These are phyloP conservation scores for Thelephora terrestris DNA, from an alignment of 1,284 basidiomycete species.

Conservation along the genomic window DNA sequence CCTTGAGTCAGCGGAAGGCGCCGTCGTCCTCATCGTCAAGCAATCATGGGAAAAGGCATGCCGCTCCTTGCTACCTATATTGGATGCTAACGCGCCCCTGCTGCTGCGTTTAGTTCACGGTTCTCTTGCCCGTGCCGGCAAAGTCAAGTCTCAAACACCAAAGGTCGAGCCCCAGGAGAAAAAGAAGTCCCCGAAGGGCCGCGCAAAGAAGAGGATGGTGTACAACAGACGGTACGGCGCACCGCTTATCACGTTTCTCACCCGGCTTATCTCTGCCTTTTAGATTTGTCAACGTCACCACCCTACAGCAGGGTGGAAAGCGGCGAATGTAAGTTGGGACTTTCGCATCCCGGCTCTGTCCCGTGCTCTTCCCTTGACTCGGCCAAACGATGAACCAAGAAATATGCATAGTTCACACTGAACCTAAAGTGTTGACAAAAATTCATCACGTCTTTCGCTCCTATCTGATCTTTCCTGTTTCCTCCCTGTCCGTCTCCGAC, in stretches of 20 bases:
- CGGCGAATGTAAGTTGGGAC: constrained; percentile 79
- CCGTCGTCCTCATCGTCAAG: constrained; percentile 3
- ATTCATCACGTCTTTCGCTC: constrained; percentile 89
- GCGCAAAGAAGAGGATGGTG: constrained; percentile 91
- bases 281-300: constrained; percentile 93
- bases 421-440: constrained; percentile 68
- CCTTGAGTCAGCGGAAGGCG: too few relatives aligned
- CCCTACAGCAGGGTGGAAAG: constrained; percentile 79
- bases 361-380: constrained; percentile 7
- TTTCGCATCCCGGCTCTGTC: constrained; percentile 4
- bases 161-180: constrained; percentile 98
- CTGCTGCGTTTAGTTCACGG: constrained; percentile 72
- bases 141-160: constrained; percentile 97
- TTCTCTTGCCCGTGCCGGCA: constrained; percentile 98
- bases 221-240: constrained; percentile 83
- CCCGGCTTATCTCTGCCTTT: constrained; percentile 8
- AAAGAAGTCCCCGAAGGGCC: constrained; percentile 93
- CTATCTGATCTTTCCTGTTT: constrained; percentile 59
- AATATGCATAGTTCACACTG: constrained; percentile 90
- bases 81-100: constrained; percentile 4
- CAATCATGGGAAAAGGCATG: constrained; percentile 1
- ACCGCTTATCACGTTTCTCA: neutral
- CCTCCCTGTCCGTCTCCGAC: constrained; percentile 4
- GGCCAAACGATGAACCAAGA: constrained; percentile 51
- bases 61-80: neutral